phyloP scores from a whole-genome alignment of 306 rosid species.

The Vicia sativa region DNA sequence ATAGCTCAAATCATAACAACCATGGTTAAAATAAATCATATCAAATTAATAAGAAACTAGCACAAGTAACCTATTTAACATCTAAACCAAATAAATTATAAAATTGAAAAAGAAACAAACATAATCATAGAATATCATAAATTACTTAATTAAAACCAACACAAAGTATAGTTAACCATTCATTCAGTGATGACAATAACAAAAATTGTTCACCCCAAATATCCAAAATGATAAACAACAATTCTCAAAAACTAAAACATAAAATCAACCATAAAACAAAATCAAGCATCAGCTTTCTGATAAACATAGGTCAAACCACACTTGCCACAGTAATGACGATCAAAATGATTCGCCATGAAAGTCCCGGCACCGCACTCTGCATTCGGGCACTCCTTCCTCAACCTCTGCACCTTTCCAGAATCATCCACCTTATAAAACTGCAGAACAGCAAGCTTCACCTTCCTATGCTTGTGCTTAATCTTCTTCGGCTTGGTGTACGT shows the following conservation, averaged over 20 bases:
- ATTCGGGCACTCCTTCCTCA: conserved; percentile 92
- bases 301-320: conserved; percentile 87
- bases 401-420: conserved; percentile 83
- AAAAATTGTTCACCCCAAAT: not conserved
- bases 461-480: conserved; percentile 96
- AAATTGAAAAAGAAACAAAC: too few relatives aligned
- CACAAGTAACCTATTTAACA: too few relatives aligned
- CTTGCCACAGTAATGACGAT: conserved; percentile 94
- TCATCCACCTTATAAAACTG: conserved; percentile 94
- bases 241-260: not conserved
- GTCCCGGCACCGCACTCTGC: conserved; percentile 92
- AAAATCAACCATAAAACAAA: not conserved
- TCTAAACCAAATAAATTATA: too few relatives aligned
- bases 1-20: too few relatives aligned
- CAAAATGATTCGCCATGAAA: conserved; percentile 92
- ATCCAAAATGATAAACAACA: not conserved
- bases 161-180: not conserved
- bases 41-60: too few relatives aligned
- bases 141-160: not conserved
- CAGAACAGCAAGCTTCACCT: conserved; percentile 83
- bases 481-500: conserved; percentile 96
- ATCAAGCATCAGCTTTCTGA: conserved; percentile 72
- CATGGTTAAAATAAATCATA: too few relatives aligned
- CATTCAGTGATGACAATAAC: not conserved
- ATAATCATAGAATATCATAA: not conserved